Evolutionary conservation across 1,139 yeast species (phyloP), one percentile per base, ranked within the genome.

Genomic region (Pichia sp.): DNA sequence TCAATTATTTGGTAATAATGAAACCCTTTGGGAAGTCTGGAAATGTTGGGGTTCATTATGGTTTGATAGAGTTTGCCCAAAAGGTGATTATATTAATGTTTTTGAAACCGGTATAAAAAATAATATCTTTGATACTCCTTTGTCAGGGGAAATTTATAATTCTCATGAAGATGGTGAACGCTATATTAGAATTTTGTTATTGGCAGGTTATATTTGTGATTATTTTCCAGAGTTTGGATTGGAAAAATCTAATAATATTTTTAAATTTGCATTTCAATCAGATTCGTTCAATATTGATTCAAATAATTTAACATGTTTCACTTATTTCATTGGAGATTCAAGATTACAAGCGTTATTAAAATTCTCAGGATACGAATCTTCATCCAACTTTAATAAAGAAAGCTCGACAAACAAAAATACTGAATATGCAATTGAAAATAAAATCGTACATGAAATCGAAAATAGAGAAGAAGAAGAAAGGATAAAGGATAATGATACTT

Each of bases 41-140:
- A 80, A 80, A 59, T 80, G 89, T 57, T 83, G 92, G 89, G 94
- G 94, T 3, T 78, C 89, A 0, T 63, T 84, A 36, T 84, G 92
- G 90, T 84, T 78, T 63, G 90, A 84, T 61, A 69, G 70, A 37
- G 66, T 81, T 36, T 63, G 64, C 24, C 53, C 63, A 28, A 79
- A 79, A 53, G 68, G 68, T 3, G 83, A 78, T 52, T 79, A 74
- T 53, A 68, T 68, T 35, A 75, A 70, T 43, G 66, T 71, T 39
- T 71, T 67, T 43, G 71, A 72, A 35, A 78, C 84, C 4, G 90
- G 90, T 6, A 76, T 82, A 20, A 62, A 64, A 43, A 76, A 74
- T 43, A 73, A 75, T 54, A 69, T 80, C 50, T 76, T 82, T 56
- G 90, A 83, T 62, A 64, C 77, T 41, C 89, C 90, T 8, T 68